Conservation (phyloP, 768 basidiomycete species). For the Kockovaella imperatae region DNA sequence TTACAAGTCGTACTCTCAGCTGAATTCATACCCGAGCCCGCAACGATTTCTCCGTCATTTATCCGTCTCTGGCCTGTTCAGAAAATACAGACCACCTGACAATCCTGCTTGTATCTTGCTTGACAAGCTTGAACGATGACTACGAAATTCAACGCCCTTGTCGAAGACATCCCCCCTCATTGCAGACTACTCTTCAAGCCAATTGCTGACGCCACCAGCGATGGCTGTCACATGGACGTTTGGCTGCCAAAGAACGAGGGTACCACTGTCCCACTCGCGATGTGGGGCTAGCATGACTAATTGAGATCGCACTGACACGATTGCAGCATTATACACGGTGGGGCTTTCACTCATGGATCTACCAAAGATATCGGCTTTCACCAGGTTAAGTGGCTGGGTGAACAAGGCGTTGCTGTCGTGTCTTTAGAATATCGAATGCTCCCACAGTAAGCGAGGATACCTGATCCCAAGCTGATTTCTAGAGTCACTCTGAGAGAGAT, state of each 20-base stretch:
- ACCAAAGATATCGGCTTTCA: conserved; percentile 6
- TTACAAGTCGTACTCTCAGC: no score
- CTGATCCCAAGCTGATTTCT: neutral
- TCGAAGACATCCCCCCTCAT: neutral
- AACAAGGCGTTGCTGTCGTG: conserved; percentile 6
- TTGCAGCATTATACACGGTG: conserved; percentile 13
- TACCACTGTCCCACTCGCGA: conserved; percentile 4
- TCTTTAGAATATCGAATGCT: conserved; percentile 12
- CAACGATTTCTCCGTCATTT: no score
- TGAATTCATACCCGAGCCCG: no score
- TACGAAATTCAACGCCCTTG: no score
- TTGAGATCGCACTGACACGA: neutral
- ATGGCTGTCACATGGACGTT: conserved; percentile 14
- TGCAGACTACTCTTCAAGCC: conserved; percentile 13
- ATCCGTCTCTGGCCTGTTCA: no score
- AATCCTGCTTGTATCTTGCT: no score
- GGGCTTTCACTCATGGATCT: conserved; percentile 9
- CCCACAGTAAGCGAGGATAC: conserved; percentile 11
- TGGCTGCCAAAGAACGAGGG: conserved; percentile 1
- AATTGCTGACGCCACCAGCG: conserved; percentile 1
- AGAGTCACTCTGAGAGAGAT: conserved; percentile 7
- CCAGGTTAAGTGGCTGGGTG: conserved; percentile 11
- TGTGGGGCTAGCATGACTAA: neutral
- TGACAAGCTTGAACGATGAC: no score
- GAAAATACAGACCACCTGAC: no score